Conservation (phyloP, 1,139 yeast genomes). For the Barnettozyma hawaiiensis region DNA sequence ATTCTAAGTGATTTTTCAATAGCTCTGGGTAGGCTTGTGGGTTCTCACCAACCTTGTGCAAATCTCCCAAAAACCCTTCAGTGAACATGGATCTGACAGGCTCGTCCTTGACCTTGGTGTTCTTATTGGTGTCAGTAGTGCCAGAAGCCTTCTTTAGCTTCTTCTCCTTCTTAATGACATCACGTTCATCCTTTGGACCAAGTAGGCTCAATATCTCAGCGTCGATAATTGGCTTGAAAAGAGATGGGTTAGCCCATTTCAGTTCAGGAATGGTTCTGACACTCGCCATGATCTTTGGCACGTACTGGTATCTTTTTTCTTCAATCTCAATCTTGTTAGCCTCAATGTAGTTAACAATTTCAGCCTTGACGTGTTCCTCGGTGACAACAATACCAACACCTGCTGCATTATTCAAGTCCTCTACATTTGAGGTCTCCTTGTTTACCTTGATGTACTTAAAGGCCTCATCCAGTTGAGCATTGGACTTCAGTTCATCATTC, state of each 20-base stretch:
- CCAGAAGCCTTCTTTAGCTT: constrained; percentile 30
- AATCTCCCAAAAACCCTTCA: constrained; percentile 92
- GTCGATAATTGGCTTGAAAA: constrained; percentile 84
- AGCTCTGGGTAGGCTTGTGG: constrained; percentile 85
- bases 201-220: constrained; percentile 58
- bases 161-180: constrained; percentile 74
- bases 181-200: constrained; percentile 97
- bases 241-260: constrained; percentile 88
- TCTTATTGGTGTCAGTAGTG: constrained; percentile 19
- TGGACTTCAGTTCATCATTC: constrained; percentile 57
- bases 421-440: constrained; percentile 36
- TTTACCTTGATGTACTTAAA: constrained; percentile 56
- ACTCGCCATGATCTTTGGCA: constrained; percentile 72
- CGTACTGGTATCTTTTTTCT: constrained; percentile 67
- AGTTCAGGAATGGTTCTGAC: constrained; percentile 67
- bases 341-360: constrained; percentile 55
- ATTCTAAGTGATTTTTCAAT: constrained; percentile 70
- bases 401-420: constrained; percentile 52
- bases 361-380: constrained; percentile 54
- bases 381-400: constrained; percentile 82
- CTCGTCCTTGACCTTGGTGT: constrained; percentile 24
- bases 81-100: constrained; percentile 76
- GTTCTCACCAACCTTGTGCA: constrained; percentile 94
- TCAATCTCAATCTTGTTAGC: constrained; percentile 53
- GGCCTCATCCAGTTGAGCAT: constrained; percentile 79